A percentile compares a stretch with the other conserved stretches of the same genome.
Evolutionary conservation across 768 basidiomycete species (phyloP).

Genomic region (Rickenella mellea): DNA sequence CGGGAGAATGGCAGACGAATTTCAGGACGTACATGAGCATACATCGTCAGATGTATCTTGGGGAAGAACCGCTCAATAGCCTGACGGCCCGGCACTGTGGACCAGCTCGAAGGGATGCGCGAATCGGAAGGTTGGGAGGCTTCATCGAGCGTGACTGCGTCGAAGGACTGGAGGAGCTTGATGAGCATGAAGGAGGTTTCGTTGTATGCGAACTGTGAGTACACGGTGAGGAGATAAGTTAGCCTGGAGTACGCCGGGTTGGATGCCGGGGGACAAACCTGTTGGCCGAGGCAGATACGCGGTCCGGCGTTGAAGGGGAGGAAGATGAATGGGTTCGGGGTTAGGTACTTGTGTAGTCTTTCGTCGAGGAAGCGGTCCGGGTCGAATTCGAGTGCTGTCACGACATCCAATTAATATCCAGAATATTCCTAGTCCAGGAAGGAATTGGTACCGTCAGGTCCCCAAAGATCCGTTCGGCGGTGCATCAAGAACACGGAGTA

Average conservation of each 20-base stretch:
- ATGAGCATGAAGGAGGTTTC: slow-evolving; percentile 17
- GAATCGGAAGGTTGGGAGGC: slow-evolving; percentile 12
- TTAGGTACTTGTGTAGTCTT: slow-evolving; percentile 42
- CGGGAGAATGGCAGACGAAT: too few species aligned
- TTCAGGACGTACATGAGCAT: slow-evolving; percentile 1
- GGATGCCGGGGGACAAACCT: slow-evolving; percentile 22
- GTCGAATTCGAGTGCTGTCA: slow-evolving; percentile 37
- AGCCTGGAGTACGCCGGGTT: slow-evolving; percentile 7
- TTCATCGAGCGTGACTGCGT: slow-evolving; percentile 8
- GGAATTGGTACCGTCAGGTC: slow-evolving; percentile 19
- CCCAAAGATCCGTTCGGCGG: slow-evolving; percentile 26
- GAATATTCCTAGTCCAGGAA: neutral
- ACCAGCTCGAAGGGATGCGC: slow-evolving; percentile 6
- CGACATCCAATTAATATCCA: neutral
- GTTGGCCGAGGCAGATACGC: slow-evolving; percentile 25
- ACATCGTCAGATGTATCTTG: slow-evolving; percentile 10
- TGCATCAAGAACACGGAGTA: slow-evolving; percentile 21
- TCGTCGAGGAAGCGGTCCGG: slow-evolving; percentile 59
- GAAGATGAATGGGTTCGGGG: slow-evolving; percentile 59
- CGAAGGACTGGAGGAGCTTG: slow-evolving; percentile 14
- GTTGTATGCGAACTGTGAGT: slow-evolving; percentile 21
- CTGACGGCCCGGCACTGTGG: slow-evolving; percentile 2
- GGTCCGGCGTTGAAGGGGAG: slow-evolving; percentile 63
- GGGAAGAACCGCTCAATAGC: slow-evolving; percentile 6
- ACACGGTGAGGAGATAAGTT: neutral